Evolutionary conservation across 2,329 filamentous ascomycete genomes (phyloP).

Genomic region (Pochonia chlamydosporia): DNA sequence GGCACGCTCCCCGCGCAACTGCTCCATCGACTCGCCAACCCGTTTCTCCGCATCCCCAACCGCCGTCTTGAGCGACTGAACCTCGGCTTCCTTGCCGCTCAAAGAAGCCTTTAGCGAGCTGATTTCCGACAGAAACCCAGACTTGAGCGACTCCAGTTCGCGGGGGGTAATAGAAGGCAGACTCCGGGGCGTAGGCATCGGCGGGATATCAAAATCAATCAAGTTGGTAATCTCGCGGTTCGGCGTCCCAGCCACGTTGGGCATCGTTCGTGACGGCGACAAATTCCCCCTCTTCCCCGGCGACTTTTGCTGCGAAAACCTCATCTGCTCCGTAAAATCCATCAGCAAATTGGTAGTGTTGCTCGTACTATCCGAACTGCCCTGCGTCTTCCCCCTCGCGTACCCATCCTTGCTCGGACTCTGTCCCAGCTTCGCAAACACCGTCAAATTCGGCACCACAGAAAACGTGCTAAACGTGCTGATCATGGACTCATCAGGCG

Average conservation of each 20-base stretch:
- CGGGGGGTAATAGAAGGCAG: constrained; percentile 86
- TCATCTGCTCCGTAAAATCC: constrained; percentile 77
- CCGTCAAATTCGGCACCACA: constrained; percentile 80
- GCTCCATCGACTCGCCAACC: constrained; percentile 79
- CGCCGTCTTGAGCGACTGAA: constrained; percentile 78
- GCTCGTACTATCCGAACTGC: constrained; percentile 38
- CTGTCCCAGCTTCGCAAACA: constrained; percentile 68
- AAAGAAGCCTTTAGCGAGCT: constrained; percentile 89
- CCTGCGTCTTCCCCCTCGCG: too few species aligned
- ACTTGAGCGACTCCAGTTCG: constrained; percentile 90
- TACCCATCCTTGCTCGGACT: constrained; percentile 50
- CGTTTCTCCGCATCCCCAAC: constrained; percentile 87
- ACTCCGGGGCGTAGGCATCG: constrained; percentile 84
- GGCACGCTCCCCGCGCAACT: constrained; percentile 70
- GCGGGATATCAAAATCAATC: constrained; percentile 78
- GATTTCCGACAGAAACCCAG: constrained; percentile 83
- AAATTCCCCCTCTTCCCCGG: constrained; percentile 33
- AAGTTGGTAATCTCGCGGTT: constrained; percentile 58
- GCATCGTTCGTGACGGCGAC: constrained; percentile 25
- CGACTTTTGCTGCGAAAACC: constrained; percentile 39
- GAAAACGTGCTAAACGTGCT: constrained; percentile 89
- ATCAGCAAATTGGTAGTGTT: constrained; percentile 74
- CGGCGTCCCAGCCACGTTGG: constrained; percentile 36
- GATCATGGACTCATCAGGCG: constrained; percentile 65
- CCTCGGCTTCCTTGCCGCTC: constrained; percentile 89